These are phyloP conservation scores for Picea mariana DNA, from an alignment of 83 land plant species.

Conservation along the genomic window DNA sequence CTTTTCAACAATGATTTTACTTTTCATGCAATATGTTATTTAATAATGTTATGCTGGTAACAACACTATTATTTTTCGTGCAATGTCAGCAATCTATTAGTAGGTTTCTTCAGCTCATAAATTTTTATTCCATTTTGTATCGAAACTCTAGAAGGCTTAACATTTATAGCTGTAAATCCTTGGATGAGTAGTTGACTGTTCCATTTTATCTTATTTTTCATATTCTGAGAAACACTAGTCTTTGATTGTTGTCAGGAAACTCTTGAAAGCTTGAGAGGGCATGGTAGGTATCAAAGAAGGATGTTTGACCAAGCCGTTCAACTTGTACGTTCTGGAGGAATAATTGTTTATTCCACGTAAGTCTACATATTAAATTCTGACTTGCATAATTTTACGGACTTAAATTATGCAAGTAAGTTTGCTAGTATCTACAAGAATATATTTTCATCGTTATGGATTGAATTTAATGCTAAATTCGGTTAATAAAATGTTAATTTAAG, in stretches of 20 bases:
- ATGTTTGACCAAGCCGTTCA: slow-evolving; percentile 97
- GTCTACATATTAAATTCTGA: slow-evolving; percentile 21
- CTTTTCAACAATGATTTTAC: neutral
- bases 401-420: neutral
- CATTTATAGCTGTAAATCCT: neutral
- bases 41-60: neutral
- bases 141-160: neutral
- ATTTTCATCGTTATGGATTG: no score
- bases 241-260: slow-evolving; percentile 55
- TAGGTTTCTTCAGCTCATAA: neutral
- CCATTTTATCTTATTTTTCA: neutral
- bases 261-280: slow-evolving; percentile 61
- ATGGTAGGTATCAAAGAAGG: slow-evolving; percentile 81
- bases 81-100: neutral
- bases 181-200: neutral
- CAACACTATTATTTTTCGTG: neutral
- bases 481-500: no score
- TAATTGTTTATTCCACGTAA: slow-evolving; percentile 94
- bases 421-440: no score
- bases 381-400: neutral
- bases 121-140: neutral
- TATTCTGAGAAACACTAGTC: neutral
- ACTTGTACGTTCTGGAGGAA: slow-evolving; percentile 88
- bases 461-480: no score
- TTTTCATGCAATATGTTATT: neutral